Percentiles rank a stretch among this genome's conserved stretches.
These are phyloP conservation scores for Thraustochytrium striatum DNA, from an alignment of 352 stramenopile genomes.

Conservation along the genomic window DNA sequence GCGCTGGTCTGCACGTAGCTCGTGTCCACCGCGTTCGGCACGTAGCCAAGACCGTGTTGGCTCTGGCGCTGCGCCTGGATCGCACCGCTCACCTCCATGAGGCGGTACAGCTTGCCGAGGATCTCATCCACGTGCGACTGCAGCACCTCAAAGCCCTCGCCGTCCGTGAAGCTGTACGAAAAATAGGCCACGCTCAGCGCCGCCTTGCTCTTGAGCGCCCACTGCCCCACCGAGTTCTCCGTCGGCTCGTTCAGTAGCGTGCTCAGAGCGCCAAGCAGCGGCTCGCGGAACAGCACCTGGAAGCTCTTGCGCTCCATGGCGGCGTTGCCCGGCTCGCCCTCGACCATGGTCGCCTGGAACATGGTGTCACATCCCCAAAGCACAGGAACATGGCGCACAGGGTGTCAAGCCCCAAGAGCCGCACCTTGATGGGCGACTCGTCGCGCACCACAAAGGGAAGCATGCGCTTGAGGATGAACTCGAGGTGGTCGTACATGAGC, in stretches of 20 bases:
- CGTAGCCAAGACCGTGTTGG: not conserved
- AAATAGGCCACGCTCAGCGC: constrained; percentile 17
- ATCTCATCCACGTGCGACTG: not conserved
- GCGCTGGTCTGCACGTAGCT: not conserved
- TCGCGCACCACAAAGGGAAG: constrained; percentile 20
- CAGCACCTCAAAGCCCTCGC: not conserved
- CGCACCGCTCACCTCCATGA: not conserved
- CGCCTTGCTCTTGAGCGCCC: constrained; percentile 26
- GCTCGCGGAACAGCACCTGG: not conserved
- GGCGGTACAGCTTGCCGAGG: not conserved
- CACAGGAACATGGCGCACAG: constrained; percentile 10
- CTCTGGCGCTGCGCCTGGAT: not conserved
- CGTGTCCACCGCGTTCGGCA: not conserved
- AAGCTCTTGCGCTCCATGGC: not conserved
- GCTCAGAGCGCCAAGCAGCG: not conserved
- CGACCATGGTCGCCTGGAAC: not conserved
- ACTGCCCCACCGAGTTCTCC: not conserved
- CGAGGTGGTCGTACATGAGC: constrained; percentile 28
- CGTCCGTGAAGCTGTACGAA: not conserved
- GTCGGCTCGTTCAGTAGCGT: constrained; percentile 3
- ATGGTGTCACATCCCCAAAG: constrained; percentile 14
- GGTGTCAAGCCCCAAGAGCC: too few species aligned
- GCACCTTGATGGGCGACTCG: constrained; percentile 12
- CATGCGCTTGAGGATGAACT: constrained; percentile 21
- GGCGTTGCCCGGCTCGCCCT: not conserved